These are phyloP conservation scores for Brassica cretica DNA, from an alignment of 345 rosid species.

Conservation along the genomic window DNA sequence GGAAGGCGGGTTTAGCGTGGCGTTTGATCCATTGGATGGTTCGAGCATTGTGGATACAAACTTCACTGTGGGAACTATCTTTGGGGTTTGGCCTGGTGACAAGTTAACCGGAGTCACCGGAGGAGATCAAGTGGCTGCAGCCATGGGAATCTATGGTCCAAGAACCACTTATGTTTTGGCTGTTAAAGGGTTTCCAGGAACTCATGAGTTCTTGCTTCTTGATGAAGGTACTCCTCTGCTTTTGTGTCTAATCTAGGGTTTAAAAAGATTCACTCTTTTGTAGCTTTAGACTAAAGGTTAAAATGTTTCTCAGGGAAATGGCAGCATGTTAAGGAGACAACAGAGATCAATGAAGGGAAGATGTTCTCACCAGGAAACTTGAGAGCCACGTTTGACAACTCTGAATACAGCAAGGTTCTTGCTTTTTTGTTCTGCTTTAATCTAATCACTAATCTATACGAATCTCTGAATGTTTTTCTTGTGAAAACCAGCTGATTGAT, in stretches of 20 bases:
- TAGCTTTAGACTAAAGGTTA: conserved; percentile 20
- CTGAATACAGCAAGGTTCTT: conserved; percentile 70
- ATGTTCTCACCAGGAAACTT: conserved; percentile 96
- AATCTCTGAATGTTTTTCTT: conserved; percentile 4
- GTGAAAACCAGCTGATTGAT: conserved; percentile 61
- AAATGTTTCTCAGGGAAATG: conserved; percentile 65
- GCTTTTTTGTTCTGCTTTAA: not conserved
- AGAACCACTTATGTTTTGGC: conserved; percentile 89
- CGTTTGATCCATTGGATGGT: conserved; percentile 90
- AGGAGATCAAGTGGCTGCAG: conserved; percentile 90
- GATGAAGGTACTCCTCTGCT: conserved; percentile 69
- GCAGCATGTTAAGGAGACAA: conserved; percentile 94
- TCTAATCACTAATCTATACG: not conserved
- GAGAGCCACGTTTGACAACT: conserved; percentile 92
- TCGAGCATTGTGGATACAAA: conserved; percentile 87
- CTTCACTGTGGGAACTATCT: conserved; percentile 90
- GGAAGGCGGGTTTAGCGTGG: conserved; percentile 95
- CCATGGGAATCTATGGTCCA: conserved; percentile 97
- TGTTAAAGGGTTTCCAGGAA: conserved; percentile 80
- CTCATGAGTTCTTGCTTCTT: conserved; percentile 97
- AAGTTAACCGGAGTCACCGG: conserved; percentile 81
- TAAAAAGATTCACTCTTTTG: conserved; percentile 1
- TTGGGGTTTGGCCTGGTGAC: conserved; percentile 99
- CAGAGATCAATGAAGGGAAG: conserved; percentile 84
- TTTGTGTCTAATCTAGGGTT: not conserved